Evolutionary conservation across 371 early-diverging fungal species (phyloP).

Genomic region (Mortierella polycephala): DNA sequence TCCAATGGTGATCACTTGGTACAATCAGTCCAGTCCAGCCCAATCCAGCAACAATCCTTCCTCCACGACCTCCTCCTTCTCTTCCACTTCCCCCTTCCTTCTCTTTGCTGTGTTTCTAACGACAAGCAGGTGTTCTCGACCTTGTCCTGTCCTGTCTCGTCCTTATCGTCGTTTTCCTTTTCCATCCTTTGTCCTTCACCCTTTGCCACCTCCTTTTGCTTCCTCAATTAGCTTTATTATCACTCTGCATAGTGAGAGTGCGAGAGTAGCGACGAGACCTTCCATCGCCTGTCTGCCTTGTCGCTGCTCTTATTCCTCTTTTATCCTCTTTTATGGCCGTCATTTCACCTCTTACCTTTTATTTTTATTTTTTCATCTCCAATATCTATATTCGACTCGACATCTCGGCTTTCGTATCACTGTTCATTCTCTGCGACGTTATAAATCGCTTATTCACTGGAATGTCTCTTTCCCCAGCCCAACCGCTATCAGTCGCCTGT

Average conservation of each 20-base stretch:
- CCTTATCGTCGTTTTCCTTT: neutral
- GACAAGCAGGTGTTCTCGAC: too few species aligned
- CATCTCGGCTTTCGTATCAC: neutral
- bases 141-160: too few species aligned
- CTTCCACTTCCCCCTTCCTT: neutral
- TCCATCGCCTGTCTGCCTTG: neutral
- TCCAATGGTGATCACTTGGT: too few species aligned
- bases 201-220: neutral
- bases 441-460: too few species aligned
- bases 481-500: too few species aligned
- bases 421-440: slow-evolving; percentile 2
- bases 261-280: neutral
- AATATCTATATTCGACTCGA: neutral
- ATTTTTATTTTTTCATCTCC: neutral
- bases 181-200: neutral
- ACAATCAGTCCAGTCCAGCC: too few species aligned
- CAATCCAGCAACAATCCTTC: too few species aligned
- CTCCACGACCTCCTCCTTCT: too few species aligned
- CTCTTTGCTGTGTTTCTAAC: neutral
- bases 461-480: too few species aligned
- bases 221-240: neutral
- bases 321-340: neutral
- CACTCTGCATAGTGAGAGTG: neutral
- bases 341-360: neutral
- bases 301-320: neutral